phyloP scores from a whole-genome alignment of 164 flowering plant genomes.

The Echeveria elegans region DNA sequence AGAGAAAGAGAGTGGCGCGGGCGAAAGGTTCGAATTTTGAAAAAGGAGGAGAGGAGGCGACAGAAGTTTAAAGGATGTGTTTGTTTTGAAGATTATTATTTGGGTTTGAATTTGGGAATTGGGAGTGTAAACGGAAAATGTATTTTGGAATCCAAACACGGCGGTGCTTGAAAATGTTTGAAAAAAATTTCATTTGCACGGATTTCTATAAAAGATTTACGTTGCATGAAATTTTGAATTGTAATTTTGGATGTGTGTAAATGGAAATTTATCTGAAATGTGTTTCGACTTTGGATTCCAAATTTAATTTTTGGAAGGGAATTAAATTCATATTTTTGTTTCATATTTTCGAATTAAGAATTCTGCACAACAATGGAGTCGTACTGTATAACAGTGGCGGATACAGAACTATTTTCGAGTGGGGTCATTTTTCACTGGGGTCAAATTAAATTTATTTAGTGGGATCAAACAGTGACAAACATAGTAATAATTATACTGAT shows the following conservation, averaged over 20 bases:
- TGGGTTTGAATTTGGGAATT: not conserved
- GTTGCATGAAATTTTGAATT: not conserved
- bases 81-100: not conserved
- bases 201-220: not conserved
- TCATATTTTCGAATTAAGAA: too few species aligned
- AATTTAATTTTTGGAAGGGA: not conserved
- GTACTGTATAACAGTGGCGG: too few species aligned
- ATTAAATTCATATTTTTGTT: too few species aligned
- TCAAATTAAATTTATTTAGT: too few species aligned
- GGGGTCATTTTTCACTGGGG: too few species aligned
- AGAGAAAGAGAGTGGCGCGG: conserved; percentile 1
- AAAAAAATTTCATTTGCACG: not conserved
- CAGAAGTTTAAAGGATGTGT: not conserved
- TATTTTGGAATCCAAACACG: not conserved
- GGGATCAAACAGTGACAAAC: too few species aligned
- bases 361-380: too few species aligned
- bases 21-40: conserved; percentile 6
- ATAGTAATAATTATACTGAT: too few species aligned
- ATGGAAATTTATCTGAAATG: not conserved
- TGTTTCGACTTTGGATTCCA: not conserved
- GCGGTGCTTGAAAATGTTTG: conserved; percentile 1
- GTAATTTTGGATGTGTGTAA: not conserved
- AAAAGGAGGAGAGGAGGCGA: not conserved
- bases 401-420: too few species aligned
- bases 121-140: not conserved